Conservation (phyloP, 129 eudicot genomes). For the Deinandra increscens region DNA sequence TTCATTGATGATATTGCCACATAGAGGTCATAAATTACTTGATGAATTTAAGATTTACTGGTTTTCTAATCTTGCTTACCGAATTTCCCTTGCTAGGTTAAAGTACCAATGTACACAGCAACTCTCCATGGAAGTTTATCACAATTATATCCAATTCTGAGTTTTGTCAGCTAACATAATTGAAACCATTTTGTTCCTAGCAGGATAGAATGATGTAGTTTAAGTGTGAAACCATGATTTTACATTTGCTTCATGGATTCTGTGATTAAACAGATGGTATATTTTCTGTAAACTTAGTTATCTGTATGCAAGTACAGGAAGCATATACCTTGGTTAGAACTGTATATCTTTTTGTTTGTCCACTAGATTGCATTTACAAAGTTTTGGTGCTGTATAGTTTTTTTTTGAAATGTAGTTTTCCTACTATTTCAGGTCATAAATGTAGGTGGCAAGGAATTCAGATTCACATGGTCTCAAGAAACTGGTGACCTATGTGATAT, state of each 20-base stretch:
- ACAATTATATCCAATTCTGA: neutral
- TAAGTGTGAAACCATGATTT: neutral
- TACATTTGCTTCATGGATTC: neutral
- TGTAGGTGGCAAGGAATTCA: constrained; percentile 86
- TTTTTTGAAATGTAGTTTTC: neutral
- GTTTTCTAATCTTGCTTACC: constrained; percentile 10
- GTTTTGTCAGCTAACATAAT: constrained; percentile 7
- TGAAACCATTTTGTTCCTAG: neutral
- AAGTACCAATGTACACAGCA: neutral
- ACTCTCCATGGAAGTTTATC: neutral
- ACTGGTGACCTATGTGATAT: constrained; percentile 78
- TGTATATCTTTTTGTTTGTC: neutral
- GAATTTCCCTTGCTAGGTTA: constrained; percentile 26
- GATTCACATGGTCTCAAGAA: constrained; percentile 86
- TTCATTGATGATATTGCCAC: constrained; percentile 6
- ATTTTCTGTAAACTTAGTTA: neutral
- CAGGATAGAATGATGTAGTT: neutral
- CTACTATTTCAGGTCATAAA: constrained; percentile 61
- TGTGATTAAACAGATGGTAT: constrained; percentile 4
- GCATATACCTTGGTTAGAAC: constrained; percentile 1
- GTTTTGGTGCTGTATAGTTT: constrained; percentile 19
- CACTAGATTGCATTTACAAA: neutral
- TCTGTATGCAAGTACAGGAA: neutral
- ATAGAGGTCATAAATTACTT: neutral
- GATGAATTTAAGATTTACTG: constrained; percentile 6